Percentiles rank a stretch among this genome's conserved stretches.
These are phyloP conservation scores for Thelonectria rubi DNA, from an alignment of 2,329 filamentous ascomycete species.

Conservation along the genomic window DNA sequence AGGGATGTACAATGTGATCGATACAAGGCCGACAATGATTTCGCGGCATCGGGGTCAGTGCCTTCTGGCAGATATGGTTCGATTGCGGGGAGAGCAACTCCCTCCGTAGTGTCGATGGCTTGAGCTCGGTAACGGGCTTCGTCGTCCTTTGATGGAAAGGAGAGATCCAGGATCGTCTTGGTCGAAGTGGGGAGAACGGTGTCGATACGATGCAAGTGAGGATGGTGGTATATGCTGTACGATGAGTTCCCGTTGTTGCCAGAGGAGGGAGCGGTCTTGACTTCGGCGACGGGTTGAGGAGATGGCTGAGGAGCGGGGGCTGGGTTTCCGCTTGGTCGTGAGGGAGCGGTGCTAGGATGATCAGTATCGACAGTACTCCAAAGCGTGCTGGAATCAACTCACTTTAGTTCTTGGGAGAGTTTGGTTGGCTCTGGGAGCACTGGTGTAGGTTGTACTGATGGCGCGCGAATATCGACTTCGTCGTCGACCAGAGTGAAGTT, in stretches of 20 bases:
- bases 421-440: conserved; percentile 59
- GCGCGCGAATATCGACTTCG: conserved; percentile 57
- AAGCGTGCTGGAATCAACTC: conserved; percentile 36
- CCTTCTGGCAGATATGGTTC: conserved; percentile 80
- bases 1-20: conserved; percentile 94
- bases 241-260: conserved; percentile 36
- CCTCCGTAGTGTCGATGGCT: conserved; percentile 65
- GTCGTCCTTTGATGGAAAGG: conserved; percentile 68
- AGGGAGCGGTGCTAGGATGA: conserved; percentile 48
- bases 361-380: conserved; percentile 17
- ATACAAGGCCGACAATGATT: conserved; percentile 87
- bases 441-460: conserved; percentile 56
- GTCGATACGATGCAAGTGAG: conserved; percentile 64
- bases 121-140: conserved; percentile 44
- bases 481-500: conserved; percentile 71
- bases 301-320: conserved; percentile 42
- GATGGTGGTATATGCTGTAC: conserved; percentile 67
- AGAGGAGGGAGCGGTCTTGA: conserved; percentile 22
- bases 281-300: conserved; percentile 41
- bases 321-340: conserved; percentile 44
- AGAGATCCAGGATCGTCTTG: conserved; percentile 68
- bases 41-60: conserved; percentile 87
- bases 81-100: conserved; percentile 85
- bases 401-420: conserved; percentile 62
- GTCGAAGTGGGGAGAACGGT: conserved; percentile 65